phyloP scores from a whole-genome alignment of 345 rosid species.

The Gossypium longicalyx region DNA sequence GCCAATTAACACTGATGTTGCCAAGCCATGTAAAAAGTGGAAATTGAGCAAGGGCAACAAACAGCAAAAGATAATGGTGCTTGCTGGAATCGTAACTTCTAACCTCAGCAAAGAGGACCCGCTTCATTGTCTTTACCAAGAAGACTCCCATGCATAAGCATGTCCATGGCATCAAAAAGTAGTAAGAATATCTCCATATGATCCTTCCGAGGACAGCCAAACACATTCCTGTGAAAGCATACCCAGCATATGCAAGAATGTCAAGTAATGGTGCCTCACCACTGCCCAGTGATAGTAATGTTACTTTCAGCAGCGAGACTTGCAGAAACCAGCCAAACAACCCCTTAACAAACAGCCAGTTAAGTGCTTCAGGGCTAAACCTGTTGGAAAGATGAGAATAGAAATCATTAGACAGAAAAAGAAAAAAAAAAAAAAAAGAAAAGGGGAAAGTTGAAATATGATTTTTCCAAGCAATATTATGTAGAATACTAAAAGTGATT shows the following conservation, averaged over 20 bases:
- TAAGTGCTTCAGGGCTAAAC: constrained; percentile 85
- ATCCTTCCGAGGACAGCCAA: constrained; percentile 76
- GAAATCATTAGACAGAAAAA: neutral
- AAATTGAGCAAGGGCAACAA: constrained; percentile 83
- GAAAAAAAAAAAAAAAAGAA: no score
- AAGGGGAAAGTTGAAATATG: neutral
- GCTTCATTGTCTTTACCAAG: constrained; percentile 94
- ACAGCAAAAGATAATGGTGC: constrained; percentile 82
- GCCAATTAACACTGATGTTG: constrained; percentile 85
- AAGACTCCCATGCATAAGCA: constrained; percentile 82
- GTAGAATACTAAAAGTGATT: neutral
- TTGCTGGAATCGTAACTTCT: constrained; percentile 82
- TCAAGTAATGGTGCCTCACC: constrained; percentile 94
- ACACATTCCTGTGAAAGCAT: constrained; percentile 72
- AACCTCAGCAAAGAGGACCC: constrained; percentile 88
- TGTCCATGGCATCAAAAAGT: constrained; percentile 71
- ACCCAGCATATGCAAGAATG: constrained; percentile 83
- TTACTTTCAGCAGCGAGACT: constrained; percentile 72
- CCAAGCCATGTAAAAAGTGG: constrained; percentile 92
- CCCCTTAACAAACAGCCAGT: constrained; percentile 90
- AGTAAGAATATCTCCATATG: constrained; percentile 63
- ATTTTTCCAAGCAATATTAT: neutral
- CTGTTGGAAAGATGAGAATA: constrained; percentile 28
- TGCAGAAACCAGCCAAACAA: constrained; percentile 85
- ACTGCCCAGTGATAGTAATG: constrained; percentile 73